phyloP scores from a whole-genome alignment of 129 eudicot species.

The Erigeron canadensis region DNA sequence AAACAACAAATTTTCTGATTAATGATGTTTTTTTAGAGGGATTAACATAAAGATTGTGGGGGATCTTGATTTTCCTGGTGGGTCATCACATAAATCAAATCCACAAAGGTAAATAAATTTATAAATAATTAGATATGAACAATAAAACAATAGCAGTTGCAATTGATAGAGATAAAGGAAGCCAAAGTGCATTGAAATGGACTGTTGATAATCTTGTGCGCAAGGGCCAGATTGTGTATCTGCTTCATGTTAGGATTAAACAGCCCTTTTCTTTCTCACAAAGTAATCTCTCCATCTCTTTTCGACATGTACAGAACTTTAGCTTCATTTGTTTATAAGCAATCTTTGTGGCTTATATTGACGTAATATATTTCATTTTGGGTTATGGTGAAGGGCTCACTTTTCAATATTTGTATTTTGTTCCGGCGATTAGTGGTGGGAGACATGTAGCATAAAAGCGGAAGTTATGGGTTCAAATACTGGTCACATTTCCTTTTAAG shows the following conservation, averaged over 20 bases:
- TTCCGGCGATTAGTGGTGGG: no score
- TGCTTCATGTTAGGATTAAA: conserved; percentile 62
- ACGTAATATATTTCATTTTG: no score
- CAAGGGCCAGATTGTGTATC: conserved; percentile 59
- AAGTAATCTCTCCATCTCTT: conserved; percentile 34
- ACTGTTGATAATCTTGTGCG: conserved; percentile 55
- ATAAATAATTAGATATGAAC: no score
- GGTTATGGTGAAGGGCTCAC: no score
- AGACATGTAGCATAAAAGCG: no score
- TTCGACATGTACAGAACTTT: neutral
- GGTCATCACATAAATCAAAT: conserved; percentile 24
- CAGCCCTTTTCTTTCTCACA: conserved; percentile 20
- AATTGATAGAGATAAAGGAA: conserved; percentile 63
- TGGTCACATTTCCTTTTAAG: no score
- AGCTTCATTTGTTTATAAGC: no score
- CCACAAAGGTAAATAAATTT: neutral
- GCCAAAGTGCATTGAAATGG: conserved; percentile 75
- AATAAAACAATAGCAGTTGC: conserved; percentile 64
- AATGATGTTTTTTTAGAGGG: no score
- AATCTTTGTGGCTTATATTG: no score
- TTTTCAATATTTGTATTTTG: no score
- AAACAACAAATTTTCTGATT: no score
- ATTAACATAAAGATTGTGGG: conserved; percentile 29
- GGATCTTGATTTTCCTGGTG: conserved; percentile 17
- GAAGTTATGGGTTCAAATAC: no score